Percentiles rank a stretch among this genome's conserved stretches.
Conservation (phyloP, 345 rosid genomes). For the Salix brachista region DNA sequence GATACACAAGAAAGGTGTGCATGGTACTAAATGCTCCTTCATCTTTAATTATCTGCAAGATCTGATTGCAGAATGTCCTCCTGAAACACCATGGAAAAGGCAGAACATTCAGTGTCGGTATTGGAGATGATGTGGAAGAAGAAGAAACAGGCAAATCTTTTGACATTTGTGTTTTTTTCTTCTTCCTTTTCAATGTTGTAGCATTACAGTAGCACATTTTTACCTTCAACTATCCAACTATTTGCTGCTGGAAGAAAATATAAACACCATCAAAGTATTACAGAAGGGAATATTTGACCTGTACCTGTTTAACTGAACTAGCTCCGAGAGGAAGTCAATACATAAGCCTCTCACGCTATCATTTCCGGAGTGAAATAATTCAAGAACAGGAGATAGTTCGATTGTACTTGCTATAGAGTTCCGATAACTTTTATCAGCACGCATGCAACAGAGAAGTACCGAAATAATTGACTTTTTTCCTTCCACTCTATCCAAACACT, state of each 20-base stretch:
- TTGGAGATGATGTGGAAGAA: neutral
- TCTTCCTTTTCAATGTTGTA: neutral
- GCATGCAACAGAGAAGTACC: constrained; percentile 52
- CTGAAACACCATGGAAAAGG: constrained; percentile 26
- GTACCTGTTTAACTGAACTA: constrained; percentile 56
- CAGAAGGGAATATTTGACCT: neutral
- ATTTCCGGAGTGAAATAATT: constrained; percentile 49
- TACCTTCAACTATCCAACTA: neutral
- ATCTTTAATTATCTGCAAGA: constrained; percentile 49
- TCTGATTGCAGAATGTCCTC: constrained; percentile 50
- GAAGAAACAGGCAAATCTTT: neutral
- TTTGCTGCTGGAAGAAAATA: neutral
- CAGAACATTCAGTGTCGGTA: neutral
- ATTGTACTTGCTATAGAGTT: constrained; percentile 42
- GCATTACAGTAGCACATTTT: neutral
- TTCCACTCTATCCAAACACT: constrained; percentile 47
- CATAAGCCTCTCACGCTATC: constrained; percentile 49
- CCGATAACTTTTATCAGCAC: constrained; percentile 50
- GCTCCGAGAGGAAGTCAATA: constrained; percentile 48
- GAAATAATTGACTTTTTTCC: constrained; percentile 39
- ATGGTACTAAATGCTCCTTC: constrained; percentile 64
- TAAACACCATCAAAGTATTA: neutral
- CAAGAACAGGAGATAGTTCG: constrained; percentile 49
- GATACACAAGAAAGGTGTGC: constrained; percentile 67
- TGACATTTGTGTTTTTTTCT: too few relatives aligned